Base-by-base conservation (phyloP, 2,329 filamentous ascomycete genomes). In the Neonectria sp. region DNA sequence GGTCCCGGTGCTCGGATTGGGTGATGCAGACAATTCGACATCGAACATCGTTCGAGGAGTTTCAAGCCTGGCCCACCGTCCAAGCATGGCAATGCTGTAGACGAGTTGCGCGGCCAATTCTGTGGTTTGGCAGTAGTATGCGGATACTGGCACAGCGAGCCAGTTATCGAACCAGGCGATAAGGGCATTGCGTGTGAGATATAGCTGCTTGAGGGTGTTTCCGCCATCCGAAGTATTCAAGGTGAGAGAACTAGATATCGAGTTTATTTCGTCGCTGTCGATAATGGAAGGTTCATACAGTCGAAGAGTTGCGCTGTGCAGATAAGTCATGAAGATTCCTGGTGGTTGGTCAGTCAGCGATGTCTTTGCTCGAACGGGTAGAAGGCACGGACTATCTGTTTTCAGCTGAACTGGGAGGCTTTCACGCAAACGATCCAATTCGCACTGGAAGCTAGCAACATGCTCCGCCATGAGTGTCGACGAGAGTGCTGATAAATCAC, bases 101-200 rank as follows among this genome's bases (percentile, higher is more conserved):
- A 88, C 81, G 0, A 88, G 76, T 60, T 88, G 84, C 1, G 82
- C 76, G 37, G 80, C 84, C 0, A 82, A 72, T 0, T 82, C 77
- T 9, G 87, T 82, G 0, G 87, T 85, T 27, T 87, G 78, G 40
- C 81, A 79, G 63, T 84, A 83, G 62, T 85, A 87, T 4, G 80
- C 76, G 0, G 76, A 69, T 0, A 82, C 76, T 0, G 87, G 82
- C 0, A 89, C 75, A 0, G 79, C 73, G 2, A 85, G 78, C 81
- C 86, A 87, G 40, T 79, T 78, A 3, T 86, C 82, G 55, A 89
- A 88, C 78, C 85, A 89, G 0, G 76, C 74, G 43, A 81, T 83
- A 0, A 88, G 73, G 1, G 86, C 84, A 17, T 80, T 77, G 51
- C 84, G 82, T 5, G 85, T 84, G 25, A 83, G 82, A 68, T 85